Percentiles rank a stretch among this genome's conserved stretches.
Conservation (phyloP, 2,329 filamentous ascomycete genomes). For the Ramularia collo-cygni region DNA sequence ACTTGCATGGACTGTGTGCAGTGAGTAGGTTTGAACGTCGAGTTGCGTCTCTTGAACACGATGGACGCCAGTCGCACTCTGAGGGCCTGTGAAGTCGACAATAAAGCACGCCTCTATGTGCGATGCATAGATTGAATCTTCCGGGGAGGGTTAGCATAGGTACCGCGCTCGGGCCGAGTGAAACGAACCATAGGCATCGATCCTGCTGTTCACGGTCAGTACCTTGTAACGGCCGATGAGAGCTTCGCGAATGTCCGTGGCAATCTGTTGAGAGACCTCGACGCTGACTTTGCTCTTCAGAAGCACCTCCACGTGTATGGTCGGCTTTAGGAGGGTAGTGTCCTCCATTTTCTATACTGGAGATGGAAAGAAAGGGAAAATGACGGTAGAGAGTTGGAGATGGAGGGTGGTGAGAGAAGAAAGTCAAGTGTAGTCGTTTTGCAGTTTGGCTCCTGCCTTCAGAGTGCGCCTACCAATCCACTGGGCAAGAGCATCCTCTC, state of each 20-base stretch:
- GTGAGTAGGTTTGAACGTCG: slow-evolving; percentile 39
- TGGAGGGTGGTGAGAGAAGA: not conserved
- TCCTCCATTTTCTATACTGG: slow-evolving; percentile 8
- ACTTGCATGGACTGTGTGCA: slow-evolving; percentile 26
- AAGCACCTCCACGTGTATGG: slow-evolving; percentile 35
- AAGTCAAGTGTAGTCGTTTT: not conserved
- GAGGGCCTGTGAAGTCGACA: slow-evolving; percentile 34
- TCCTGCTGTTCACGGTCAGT: not conserved
- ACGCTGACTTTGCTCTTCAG: slow-evolving; percentile 22
- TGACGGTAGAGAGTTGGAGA: not conserved
- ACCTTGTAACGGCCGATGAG: not conserved
- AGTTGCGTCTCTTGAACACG: slow-evolving; percentile 31
- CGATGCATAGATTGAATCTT: slow-evolving; percentile 22
- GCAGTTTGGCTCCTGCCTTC: no score
- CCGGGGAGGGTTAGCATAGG: slow-evolving; percentile 10
- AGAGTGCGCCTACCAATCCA: no score
- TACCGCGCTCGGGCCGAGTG: no score
- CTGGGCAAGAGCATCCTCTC: no score
- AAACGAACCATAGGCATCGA: slow-evolving; percentile 5
- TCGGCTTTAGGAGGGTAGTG: slow-evolving; percentile 22
- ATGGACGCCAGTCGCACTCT: slow-evolving; percentile 18
- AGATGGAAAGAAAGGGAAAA: not conserved
- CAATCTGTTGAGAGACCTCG: not conserved
- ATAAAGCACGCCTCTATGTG: slow-evolving; percentile 32
- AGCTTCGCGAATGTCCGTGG: not conserved